Evolutionary conservation across 768 basidiomycete genomes (phyloP), one percentile per base, ranked within the genome.

Genomic region (Trametes punicea): DNA sequence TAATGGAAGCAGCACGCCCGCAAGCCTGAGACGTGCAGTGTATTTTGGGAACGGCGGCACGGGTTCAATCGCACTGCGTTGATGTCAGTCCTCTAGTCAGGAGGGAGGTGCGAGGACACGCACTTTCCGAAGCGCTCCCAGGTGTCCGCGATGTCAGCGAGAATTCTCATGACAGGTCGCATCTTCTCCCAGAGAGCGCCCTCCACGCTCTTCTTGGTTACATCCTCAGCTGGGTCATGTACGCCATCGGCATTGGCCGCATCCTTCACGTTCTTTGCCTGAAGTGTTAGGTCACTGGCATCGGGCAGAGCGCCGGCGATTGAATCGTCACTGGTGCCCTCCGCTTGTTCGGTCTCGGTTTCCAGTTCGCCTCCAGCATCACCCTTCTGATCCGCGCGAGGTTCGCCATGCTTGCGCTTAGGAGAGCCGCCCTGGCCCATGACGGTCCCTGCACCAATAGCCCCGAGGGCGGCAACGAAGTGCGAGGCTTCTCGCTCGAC

Each of bases 41-140:
- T 49, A 55, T 10, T 46, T 55, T 0, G 68, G 66, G 58, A 74
- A 76, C 3, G 75, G 75, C 31, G 68, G 65, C 9, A 69, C 71
- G 6, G 76, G 74, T 8, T 70, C 69, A 11, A 78, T 67, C 0
- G 71, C 74, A 59, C 74, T 71, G 53, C 9, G 18, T 38, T 26
- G 11, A 16, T 13, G 27, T 36, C 4, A 26, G 23, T 57, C n/a
- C n/a, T n/a, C n/a, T n/a, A n/a, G 27, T 50, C 36, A 8, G 27
- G 3, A 16, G 13, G 7, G n/a, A 9, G 1, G 16, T 18, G 8
- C 1, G 31, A n/a, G 7, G 10, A 27, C 7, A 61, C 65, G 13
- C 39, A 67, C 67, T 69, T 75, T 29, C 66, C 73, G 23, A 73
- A 62, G 11, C 74, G 59, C 57, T 77, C 75, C 72, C 74, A 77